These are phyloP conservation scores for Aspergillus nomiae DNA, from an alignment of 2,329 filamentous ascomycete genomes.

Conservation along the genomic window DNA sequence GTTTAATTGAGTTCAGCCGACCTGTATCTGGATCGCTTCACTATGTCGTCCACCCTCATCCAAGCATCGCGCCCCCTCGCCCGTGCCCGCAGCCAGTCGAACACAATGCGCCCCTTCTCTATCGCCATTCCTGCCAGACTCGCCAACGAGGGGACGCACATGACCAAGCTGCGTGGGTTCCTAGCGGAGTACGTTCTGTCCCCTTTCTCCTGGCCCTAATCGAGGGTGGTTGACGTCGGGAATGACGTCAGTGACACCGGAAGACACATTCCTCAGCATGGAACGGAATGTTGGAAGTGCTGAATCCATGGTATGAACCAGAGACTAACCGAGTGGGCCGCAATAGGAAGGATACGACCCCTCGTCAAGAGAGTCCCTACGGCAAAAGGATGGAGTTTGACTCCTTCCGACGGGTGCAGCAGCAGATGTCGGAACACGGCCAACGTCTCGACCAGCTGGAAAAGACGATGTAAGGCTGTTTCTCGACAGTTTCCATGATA, in stretches of 20 bases:
- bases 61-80: constrained; percentile 20
- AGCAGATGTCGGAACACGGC: constrained; percentile 26
- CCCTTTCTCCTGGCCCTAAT: background rate
- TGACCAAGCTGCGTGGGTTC: constrained; percentile 27
- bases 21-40: background rate
- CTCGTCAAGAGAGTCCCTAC: constrained; percentile 21
- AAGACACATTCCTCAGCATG: background rate
- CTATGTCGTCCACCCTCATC: constrained; percentile 8
- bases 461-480: constrained; percentile 25
- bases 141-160: constrained; percentile 24
- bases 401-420: constrained; percentile 21
- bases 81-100: constrained; percentile 9
- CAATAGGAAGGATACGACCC: constrained; percentile 23
- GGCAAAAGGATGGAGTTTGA: constrained; percentile 25
- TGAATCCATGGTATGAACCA: too few relatives aligned
- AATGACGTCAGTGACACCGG: constrained; percentile 23
- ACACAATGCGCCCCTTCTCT: constrained; percentile 20
- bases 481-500: background rate
- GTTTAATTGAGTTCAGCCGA: background rate
- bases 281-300: background rate
- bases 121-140: constrained; percentile 19
- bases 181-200: constrained; percentile 27
- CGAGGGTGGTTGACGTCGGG: background rate
- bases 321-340: background rate
- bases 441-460: constrained; percentile 31